Percentiles rank a stretch among this genome's conserved stretches.
Evolutionary conservation across 2,329 filamentous ascomycete genomes (phyloP).

Genomic region (Sordariomycetes sp.): DNA sequence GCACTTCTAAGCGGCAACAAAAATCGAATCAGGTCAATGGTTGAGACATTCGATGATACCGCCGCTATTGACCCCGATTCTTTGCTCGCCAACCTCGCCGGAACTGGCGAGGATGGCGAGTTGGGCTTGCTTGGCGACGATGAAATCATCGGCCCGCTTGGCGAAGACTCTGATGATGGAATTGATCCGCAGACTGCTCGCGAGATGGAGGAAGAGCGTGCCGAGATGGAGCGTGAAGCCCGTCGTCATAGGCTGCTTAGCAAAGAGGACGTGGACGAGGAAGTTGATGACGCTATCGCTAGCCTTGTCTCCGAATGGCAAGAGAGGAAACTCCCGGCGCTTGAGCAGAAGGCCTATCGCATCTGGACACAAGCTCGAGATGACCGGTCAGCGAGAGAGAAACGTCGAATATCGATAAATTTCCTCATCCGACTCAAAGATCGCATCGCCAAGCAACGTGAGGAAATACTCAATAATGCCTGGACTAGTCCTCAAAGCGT

Average conservation of each 20-base stretch:
- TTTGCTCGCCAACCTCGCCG: neutral
- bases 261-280: constrained; percentile 2
- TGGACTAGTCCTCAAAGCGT: constrained; percentile 43
- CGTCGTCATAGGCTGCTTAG: neutral
- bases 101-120: neutral
- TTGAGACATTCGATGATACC: neutral
- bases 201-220: constrained; percentile 47
- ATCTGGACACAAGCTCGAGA: constrained; percentile 4
- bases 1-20: neutral
- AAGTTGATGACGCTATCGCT: constrained; percentile 5
- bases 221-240: constrained; percentile 12
- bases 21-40: neutral
- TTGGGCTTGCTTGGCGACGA: neutral
- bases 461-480: constrained; percentile 33
- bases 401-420: constrained; percentile 8
- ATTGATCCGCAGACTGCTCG: constrained; percentile 41
- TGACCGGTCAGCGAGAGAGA: neutral
- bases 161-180: constrained; percentile 8
- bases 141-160: neutral
- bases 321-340: constrained; percentile 2
- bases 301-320: constrained; percentile 3
- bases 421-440: constrained; percentile 24
- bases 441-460: constrained; percentile 41
- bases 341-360: constrained; percentile 5
- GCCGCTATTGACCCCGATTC: neutral